Conservation (phyloP, 805 yeast genomes). For the Myxozyma geophila region DNA sequence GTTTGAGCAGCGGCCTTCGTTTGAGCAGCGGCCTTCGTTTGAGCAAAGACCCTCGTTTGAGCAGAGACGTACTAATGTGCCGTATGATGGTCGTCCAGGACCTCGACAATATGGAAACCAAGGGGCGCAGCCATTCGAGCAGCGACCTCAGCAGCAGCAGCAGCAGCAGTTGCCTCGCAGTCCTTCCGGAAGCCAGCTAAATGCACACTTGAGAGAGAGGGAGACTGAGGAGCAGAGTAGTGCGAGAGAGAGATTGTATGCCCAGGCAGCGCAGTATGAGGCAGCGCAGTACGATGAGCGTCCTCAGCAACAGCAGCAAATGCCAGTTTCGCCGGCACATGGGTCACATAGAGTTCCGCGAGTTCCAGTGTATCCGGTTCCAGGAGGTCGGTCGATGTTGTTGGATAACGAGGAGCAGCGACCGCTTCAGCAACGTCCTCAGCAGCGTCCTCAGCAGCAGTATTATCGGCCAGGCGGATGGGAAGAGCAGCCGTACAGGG, state of each 20-base stretch:
- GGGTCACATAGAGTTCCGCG: constrained; percentile 1
- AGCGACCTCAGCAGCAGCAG: constrained; percentile 1
- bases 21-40: neutral
- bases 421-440: constrained; percentile 6
- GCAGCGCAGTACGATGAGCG: constrained; percentile 5
- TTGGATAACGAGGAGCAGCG: constrained; percentile 8
- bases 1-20: neutral
- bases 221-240: neutral
- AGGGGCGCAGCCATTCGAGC: neutral
- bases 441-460: constrained; percentile 8
- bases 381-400: neutral
- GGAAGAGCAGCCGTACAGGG: constrained; percentile 1
- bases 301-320: neutral
- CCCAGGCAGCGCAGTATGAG: constrained; percentile 6
- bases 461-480: neutral
- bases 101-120: neutral
- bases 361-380: constrained; percentile 8
- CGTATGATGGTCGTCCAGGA: neutral
- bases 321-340: neutral
- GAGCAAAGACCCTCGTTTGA: constrained; percentile 6
- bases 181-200: constrained; percentile 11
- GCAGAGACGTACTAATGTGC: neutral
- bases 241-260: constrained; percentile 6
- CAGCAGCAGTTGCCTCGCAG: constrained; percentile 14
- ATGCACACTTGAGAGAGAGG: neutral